These are phyloP conservation scores for Candida arabinofermentans DNA, from an alignment of 805 yeast genomes.

Conservation along the genomic window DNA sequence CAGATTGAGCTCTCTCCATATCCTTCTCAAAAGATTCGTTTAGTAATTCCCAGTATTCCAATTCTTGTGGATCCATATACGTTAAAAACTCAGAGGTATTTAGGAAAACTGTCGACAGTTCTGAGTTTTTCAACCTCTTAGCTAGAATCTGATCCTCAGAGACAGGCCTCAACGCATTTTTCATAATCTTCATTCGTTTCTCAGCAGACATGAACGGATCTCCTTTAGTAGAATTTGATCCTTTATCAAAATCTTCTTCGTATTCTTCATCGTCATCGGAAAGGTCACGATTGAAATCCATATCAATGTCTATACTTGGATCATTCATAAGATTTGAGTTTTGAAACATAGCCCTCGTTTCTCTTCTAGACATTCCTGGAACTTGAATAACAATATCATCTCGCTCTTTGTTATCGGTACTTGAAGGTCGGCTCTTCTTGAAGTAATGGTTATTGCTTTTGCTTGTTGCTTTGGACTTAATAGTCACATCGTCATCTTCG, in stretches of 20 bases:
- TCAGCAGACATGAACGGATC: conserved; percentile 20
- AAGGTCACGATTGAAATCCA: background rate
- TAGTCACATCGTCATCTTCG: conserved; percentile 7
- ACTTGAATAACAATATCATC: conserved; percentile 4
- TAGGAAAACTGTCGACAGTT: conserved; percentile 25
- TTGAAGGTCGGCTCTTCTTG: no score
- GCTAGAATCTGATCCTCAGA: conserved; percentile 22
- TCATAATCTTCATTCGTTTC: conserved; percentile 23
- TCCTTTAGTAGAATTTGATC: background rate
- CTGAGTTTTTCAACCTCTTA: conserved; percentile 20
- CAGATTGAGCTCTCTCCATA: conserved; percentile 15
- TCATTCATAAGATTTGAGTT: background rate
- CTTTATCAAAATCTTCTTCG: conserved; percentile 1
- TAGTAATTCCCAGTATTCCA: conserved; percentile 30
- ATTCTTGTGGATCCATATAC: conserved; percentile 26
- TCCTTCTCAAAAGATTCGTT: conserved; percentile 31
- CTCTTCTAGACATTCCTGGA: conserved; percentile 1
- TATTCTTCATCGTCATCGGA: background rate
- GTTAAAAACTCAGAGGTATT: conserved; percentile 24
- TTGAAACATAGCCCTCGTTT: background rate
- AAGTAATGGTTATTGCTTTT: background rate
- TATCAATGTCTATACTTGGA: background rate
- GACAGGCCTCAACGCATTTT: conserved; percentile 24
- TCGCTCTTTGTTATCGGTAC: conserved; percentile 10
- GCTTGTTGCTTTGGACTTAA: background rate